phyloP scores from a whole-genome alignment of 2,329 filamentous ascomycete genomes.

The Colletotrichum noveboracense region DNA sequence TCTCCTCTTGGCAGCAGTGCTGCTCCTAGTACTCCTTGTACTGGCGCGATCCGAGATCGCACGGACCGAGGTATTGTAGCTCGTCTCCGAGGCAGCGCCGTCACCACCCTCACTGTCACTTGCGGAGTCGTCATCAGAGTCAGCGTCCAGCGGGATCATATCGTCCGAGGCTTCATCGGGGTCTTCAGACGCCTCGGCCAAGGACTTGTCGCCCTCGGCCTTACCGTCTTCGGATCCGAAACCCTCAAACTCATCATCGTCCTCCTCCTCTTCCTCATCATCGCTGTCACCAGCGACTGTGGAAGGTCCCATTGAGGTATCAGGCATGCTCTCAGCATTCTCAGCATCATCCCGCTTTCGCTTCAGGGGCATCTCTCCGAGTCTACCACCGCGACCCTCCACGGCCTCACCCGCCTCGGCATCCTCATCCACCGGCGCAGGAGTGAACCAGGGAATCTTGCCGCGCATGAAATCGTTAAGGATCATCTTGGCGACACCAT shows the following conservation, averaged over 20 bases:
- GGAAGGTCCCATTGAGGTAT: slow-evolving; percentile 33
- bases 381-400: slow-evolving; percentile 76
- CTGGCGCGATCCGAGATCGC: slow-evolving; percentile 11
- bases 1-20: slow-evolving; percentile 18
- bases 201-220: slow-evolving; percentile 30
- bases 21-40: not conserved
- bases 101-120: slow-evolving; percentile 14
- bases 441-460: slow-evolving; percentile 95
- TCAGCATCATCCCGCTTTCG: slow-evolving; percentile 66
- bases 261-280: slow-evolving; percentile 34
- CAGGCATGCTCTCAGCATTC: slow-evolving; percentile 47
- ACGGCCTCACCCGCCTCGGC: slow-evolving; percentile 55
- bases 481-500: slow-evolving; percentile 96
- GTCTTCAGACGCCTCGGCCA: slow-evolving; percentile 13
- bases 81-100: slow-evolving; percentile 15
- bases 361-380: slow-evolving; percentile 88
- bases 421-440: slow-evolving; percentile 68
- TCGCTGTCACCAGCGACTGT: slow-evolving; percentile 27
- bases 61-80: slow-evolving; percentile 21
- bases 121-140: slow-evolving; percentile 21
- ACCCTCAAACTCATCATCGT: slow-evolving; percentile 50
- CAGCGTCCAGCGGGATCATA: slow-evolving; percentile 15
- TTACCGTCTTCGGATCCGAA: slow-evolving; percentile 49
- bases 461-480: slow-evolving; percentile 95
- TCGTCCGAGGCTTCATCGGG: slow-evolving; percentile 14